Base-by-base conservation (phyloP, 192 early-diverging fungal species). In the Coemansia sp. region DNA sequence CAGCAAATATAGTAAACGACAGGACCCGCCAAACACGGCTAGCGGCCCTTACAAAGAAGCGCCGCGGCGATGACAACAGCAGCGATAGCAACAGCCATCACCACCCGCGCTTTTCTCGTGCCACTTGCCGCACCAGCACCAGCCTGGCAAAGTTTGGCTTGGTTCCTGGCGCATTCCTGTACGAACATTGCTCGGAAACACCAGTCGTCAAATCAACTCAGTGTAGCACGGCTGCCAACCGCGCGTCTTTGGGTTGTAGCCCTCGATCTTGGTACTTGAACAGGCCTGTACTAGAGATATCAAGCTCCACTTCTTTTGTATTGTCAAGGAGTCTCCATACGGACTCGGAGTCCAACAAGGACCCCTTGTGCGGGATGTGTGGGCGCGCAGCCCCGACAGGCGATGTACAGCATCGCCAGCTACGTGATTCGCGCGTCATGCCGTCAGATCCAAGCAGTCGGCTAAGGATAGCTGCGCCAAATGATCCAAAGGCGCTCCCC, bases 381-480 rank as follows among this genome's bases (percentile, higher is more conserved):
- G 45, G 45, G 19, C 45, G 45, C 8, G 19, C 45, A 19, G 45
- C 45, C 45, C 15, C 19, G 45, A 8, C 45, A 7, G 19, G 19
- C 15, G 45, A 46, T 46, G 21, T 4, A 10, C 12, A 5, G 7
- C 55, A 31, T 58, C 27, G 12, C 23, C 23, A 31, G 55, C 23
- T 17, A 15, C 45, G 15, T 5, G n/a, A 46, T 6, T 19, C 45
- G 8, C n/a, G n/a, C 19, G 15, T 15, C 6, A 7, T 21, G 15
- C 45, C n/a, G 45, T 8, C 45, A 46, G 19, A 46, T 17, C 19
- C 45, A 21, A 46, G 45, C 14, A 21, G 60, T 21, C 59, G 34
- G 23, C 64, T 51, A 32, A 68, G 51, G 8, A 45, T 80, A 14
- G 64, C 64, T 6, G 78, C 73, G 23, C 78, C 78, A 66, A 32